These are phyloP conservation scores for Fusarium continuum DNA, from an alignment of 2,329 filamentous ascomycete genomes.

Conservation along the genomic window DNA sequence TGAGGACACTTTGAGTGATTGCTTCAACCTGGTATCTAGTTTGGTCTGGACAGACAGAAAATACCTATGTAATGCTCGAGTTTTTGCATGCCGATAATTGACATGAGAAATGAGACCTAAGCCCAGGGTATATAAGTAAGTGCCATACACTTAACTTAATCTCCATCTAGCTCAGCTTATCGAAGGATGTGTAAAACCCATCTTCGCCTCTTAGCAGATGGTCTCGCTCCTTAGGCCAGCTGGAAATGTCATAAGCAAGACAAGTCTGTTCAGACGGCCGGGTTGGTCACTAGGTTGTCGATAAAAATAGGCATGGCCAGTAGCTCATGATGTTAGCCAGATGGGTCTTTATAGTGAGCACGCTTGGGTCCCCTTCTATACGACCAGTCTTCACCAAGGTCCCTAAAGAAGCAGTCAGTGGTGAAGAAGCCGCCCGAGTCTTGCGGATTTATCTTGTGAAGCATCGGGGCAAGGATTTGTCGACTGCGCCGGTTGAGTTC, in stretches of 20 bases:
- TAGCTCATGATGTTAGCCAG: background rate
- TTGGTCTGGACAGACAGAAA: no score
- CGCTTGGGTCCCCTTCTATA: background rate
- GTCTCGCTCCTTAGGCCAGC: background rate
- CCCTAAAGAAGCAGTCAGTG: background rate
- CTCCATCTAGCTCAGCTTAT: background rate
- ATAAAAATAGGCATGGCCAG: background rate
- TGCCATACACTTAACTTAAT: no score
- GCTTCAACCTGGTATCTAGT: no score
- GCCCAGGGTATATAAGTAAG: no score
- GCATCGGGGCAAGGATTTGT: background rate
- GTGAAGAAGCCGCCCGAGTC: background rate
- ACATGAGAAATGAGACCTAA: no score
- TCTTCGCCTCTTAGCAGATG: background rate
- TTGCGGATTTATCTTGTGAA: background rate
- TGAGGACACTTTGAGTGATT: no score
- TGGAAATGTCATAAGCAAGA: background rate
- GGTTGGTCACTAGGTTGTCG: background rate
- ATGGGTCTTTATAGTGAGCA: background rate
- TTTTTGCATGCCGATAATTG: no score
- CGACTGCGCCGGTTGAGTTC: background rate
- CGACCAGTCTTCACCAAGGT: background rate
- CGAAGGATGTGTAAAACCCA: background rate
- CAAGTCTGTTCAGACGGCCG: background rate
- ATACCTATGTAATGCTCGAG: no score